Evolutionary conservation across 148 eudicot species (phyloP).

Genomic region (Nepenthes mirabilis): DNA sequence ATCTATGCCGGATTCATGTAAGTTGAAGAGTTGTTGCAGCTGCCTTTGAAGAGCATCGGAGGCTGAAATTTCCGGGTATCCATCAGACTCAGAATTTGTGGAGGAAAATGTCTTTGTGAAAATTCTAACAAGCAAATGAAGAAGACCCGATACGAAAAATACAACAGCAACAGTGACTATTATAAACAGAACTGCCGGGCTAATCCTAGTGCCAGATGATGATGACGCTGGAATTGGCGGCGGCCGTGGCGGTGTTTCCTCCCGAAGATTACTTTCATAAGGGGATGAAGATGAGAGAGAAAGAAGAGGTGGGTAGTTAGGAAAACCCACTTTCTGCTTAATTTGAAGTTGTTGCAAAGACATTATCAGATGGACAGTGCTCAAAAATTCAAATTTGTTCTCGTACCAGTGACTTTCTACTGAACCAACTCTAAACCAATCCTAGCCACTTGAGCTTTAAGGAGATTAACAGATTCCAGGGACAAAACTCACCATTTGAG

Average conservation of each 20-base stretch:
- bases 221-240: conserved; percentile 20
- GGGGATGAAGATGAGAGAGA: too few relatives aligned
- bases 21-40: conserved; percentile 26
- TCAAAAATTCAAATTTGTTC: too few relatives aligned
- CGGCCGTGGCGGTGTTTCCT: neutral
- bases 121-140: conserved; percentile 40
- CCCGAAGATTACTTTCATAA: too few relatives aligned
- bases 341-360: too few relatives aligned
- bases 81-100: neutral
- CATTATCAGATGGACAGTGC: too few relatives aligned
- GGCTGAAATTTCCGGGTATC: conserved; percentile 5
- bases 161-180: conserved; percentile 42
- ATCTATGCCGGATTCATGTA: conserved; percentile 50
- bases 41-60: conserved; percentile 29
- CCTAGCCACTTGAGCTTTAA: too few relatives aligned
- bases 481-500: too few relatives aligned
- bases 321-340: too few relatives aligned
- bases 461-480: too few relatives aligned
- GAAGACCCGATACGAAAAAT: conserved; percentile 42
- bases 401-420: too few relatives aligned
- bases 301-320: too few relatives aligned
- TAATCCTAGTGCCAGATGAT: conserved; percentile 29
- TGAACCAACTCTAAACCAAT: too few relatives aligned
- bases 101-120: neutral
- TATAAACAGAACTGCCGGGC: conserved; percentile 34